Base-by-base conservation (phyloP, 169 alveolate species). In the Eimeria sp. region DNA sequence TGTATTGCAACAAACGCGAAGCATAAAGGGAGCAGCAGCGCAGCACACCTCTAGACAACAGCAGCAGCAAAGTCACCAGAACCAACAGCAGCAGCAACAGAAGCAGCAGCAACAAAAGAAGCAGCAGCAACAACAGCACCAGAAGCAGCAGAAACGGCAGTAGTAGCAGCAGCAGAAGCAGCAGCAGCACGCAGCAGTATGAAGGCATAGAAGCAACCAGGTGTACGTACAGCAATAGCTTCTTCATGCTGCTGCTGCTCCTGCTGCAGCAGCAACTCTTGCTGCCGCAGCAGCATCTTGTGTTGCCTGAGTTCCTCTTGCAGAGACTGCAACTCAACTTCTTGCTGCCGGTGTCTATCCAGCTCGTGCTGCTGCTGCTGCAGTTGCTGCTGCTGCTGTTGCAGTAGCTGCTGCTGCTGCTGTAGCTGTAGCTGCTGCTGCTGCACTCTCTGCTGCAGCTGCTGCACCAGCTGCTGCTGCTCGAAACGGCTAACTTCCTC, bases 301-400 rank as follows among this genome's bases (percentile, higher is more conserved):
- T 49, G 73, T 51, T 27, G 90, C 72, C 73, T 54, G 45, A 82
- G 67, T 25, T 82, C 90, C 70, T 82, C 90, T 40, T 54, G 90
- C 1, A 47, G 18, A 13, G 73, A 70, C 49, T 82, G 73, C 73
- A 34, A 10, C 11, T 51, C 90, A 18, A 51, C 27, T 25, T 82
- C 73, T 49, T 83, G 76, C 76, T 57, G 91, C 20, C 27, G 91
- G 22, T 57, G 75, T 45, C 20, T 18, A 18, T 61, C n/a, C 7
- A 61, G 20, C n/a, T 61, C 70, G 20, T 20, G 70, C 20, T 61
- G 70, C 70, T 61, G 70, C 70, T 61, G 70, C 70, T 61, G 27
- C 7, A 61, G 20, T 18, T 61, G 27, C 11, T 20, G 70, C 20
- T 61, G 70, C 70, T 61, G 70, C 70, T 61, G 70, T 25, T 61